phyloP scores from a whole-genome alignment of 176 grass and related monocot genomes.

The Tuctoria greenei region DNA sequence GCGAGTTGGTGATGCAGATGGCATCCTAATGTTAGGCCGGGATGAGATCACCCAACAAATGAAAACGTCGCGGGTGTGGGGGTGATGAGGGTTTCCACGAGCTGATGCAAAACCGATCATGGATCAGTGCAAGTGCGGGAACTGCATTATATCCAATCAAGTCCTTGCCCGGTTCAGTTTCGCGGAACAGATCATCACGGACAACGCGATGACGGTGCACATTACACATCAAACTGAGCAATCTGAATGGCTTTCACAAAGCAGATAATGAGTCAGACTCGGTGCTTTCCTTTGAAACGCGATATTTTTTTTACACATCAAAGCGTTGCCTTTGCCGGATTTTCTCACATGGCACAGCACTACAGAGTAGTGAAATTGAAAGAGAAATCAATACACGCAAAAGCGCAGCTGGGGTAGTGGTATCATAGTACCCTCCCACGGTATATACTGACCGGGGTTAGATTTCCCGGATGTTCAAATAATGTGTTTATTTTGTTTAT shows the following conservation, averaged over 20 bases:
- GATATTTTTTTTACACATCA: too few species aligned
- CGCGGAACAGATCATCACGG: too few species aligned
- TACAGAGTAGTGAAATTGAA: too few species aligned
- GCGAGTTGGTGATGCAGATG: neutral
- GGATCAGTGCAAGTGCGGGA: neutral
- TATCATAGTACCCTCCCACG: constrained; percentile 99
- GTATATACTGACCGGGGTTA: constrained; percentile 93
- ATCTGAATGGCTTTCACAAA: constrained; percentile 66
- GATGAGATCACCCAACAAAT: constrained; percentile 15
- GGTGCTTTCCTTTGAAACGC: constrained; percentile 81
- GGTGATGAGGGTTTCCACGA: constrained; percentile 11
- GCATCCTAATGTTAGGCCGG: constrained; percentile 9
- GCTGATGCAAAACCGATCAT: neutral
- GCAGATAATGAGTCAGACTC: constrained; percentile 68
- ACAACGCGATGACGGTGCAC: too few species aligned
- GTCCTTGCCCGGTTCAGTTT: neutral
- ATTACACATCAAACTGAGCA: constrained; percentile 53
- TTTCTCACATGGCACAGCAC: too few species aligned
- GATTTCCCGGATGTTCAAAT: constrained; percentile 90
- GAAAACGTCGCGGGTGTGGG: neutral
- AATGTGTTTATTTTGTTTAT: too few species aligned
- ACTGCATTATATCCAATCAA: neutral
- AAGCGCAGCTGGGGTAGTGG: constrained; percentile 87
- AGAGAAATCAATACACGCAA: too few species aligned
- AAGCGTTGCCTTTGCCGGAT: too few species aligned